These are phyloP conservation scores for Calonectria honghensis DNA, from an alignment of 2,329 filamentous ascomycete species.

Conservation along the genomic window DNA sequence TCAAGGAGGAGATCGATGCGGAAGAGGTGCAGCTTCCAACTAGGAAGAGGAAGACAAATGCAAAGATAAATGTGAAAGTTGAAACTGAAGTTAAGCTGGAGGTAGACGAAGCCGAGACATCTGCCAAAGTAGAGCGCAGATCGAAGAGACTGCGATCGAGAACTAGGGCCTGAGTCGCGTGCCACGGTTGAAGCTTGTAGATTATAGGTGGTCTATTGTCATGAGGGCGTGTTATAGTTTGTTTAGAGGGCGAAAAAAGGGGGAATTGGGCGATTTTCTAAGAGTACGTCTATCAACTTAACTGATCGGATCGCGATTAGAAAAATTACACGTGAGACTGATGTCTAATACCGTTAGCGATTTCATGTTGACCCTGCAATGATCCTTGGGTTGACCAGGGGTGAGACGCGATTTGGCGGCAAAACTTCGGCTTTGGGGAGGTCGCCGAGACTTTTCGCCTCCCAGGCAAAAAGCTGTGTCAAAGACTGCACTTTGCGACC, in stretches of 20 bases:
- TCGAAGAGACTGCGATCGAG: conserved; percentile 57
- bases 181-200: not conserved
- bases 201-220: not conserved
- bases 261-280: not conserved
- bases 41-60: conserved; percentile 51
- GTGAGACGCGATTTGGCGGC: conserved; percentile 48
- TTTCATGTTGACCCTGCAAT: not conserved
- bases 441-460: conserved; percentile 58
- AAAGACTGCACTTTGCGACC: conserved; percentile 55
- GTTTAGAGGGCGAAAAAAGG: no score
- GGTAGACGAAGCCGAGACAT: conserved; percentile 37
- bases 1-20: conserved; percentile 51
- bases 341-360: not conserved
- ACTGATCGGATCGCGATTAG: not conserved
- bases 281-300: not conserved
- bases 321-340: not conserved
- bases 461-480: conserved; percentile 56
- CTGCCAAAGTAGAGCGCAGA: conserved; percentile 42
- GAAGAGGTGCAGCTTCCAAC: conserved; percentile 45
- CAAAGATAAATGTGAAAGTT: conserved; percentile 45
- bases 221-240: not conserved
- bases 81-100: conserved; percentile 46
- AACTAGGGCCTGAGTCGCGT: conserved; percentile 30
- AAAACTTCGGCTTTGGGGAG: conserved; percentile 57
- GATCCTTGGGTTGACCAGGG: conserved; percentile 35